Base-by-base conservation (phyloP, 1,139 yeast species). In the Candida frijolesensis region DNA sequence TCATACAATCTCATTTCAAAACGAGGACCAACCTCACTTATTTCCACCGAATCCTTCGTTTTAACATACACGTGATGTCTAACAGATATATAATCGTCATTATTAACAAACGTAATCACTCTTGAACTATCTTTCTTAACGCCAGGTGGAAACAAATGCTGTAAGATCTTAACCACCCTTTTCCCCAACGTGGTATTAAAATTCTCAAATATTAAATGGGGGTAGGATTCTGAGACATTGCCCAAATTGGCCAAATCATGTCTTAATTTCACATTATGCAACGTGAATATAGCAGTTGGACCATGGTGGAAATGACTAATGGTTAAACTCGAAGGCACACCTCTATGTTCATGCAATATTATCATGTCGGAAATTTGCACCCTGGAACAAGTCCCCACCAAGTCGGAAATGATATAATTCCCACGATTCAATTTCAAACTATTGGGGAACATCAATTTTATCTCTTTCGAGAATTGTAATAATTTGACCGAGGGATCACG, bases 1-100 rank as follows among this genome's bases (percentile, higher is more conserved):
- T 94, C 97, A 65, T 84, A 94, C 55, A 94, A 72, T 66, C 91
- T 83, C 98, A 94, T 91, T 70, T 95, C 99, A 62, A 94, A 94
- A 54, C 99, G 76, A n/a, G 99, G 99, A 0, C 99, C 99, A 39
- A 95, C 88, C 65, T 94, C 99, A 55, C 97, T 94, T 54, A 94
- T 72, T 65, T 94, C 99, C 3, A 91, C 96, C 34, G 87, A 82
- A 54, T 91, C 97, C 59, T 87, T 84, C 0, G 97, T 90, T 63
- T 83, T 85, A 11, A 92, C 96, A 65, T 88, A 95, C 2, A 95
- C 89, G 65, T 94, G 99, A 65, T 94, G 99, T 68, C 99, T 82
- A 7, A 94, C 97, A 53, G 91, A 83, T 51, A 94, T 92, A 63
- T 84, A 94, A 69, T 94, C 99, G 50, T 92, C 96, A 52, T 83